phyloP scores from a whole-genome alignment of 768 basidiomycete species.

The Kwoniella pini region DNA sequence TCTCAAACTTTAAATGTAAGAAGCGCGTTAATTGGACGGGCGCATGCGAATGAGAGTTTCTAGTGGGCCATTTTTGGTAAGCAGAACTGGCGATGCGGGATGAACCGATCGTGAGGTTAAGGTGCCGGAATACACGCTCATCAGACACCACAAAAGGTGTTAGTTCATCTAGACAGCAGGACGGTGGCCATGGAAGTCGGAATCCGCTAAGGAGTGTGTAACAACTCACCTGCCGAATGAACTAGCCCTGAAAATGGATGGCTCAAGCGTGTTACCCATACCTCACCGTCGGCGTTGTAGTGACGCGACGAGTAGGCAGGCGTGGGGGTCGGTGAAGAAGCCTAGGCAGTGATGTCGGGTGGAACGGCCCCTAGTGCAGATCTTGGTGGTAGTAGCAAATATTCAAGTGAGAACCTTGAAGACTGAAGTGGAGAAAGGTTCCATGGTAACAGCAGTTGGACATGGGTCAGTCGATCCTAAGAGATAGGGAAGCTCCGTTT shows the following conservation, averaged over 20 bases:
- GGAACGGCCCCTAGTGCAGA: constrained; percentile 79
- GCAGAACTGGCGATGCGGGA: constrained; percentile 58
- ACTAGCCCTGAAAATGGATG: constrained; percentile 69
- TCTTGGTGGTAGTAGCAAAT: constrained; percentile 88
- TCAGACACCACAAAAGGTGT: constrained; percentile 58
- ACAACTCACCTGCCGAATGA: constrained; percentile 74
- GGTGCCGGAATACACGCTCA: constrained; percentile 67
- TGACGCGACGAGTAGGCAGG: constrained; percentile 61
- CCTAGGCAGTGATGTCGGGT: constrained; percentile 72
- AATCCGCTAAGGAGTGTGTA: constrained; percentile 62
- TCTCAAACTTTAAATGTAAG: constrained; percentile 71
- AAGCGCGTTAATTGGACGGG: constrained; percentile 57
- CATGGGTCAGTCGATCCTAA: constrained; percentile 84
- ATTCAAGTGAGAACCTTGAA: constrained; percentile 82
- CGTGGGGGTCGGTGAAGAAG: constrained; percentile 77
- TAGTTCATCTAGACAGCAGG: constrained; percentile 20
- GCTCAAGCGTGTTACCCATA: constrained; percentile 75
- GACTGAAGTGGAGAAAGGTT: constrained; percentile 88
- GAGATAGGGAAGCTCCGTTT: constrained; percentile 75
- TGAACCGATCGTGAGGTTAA: constrained; percentile 74
- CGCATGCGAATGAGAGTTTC: constrained; percentile 63
- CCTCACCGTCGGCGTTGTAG: constrained; percentile 32
- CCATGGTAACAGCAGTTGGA: constrained; percentile 84
- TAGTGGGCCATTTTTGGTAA: constrained; percentile 60
- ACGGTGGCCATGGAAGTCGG: constrained; percentile 58